phyloP scores from a whole-genome alignment of 192 early-diverging fungal species.

The Umbelopsis isabellina region DNA sequence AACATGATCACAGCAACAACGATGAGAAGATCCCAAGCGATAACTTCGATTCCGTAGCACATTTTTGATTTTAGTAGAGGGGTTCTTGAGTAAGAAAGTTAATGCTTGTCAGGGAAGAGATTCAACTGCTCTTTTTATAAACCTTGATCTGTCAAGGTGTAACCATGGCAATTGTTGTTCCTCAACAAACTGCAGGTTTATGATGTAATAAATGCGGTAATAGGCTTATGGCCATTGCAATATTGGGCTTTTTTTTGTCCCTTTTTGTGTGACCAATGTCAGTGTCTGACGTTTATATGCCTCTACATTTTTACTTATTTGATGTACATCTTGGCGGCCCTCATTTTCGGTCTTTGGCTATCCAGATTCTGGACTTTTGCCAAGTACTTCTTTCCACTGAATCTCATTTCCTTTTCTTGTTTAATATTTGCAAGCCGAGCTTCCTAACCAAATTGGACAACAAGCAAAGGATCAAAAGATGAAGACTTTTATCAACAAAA shows the following conservation, averaged over 20 bases:
- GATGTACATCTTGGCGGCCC: neutral
- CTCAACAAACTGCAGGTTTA: neutral
- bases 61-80: constrained; percentile 18
- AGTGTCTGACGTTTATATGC: constrained; percentile 7
- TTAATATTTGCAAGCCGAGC: too few species aligned
- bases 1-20: constrained; percentile 39
- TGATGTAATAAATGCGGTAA: constrained; percentile 18
- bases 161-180: neutral
- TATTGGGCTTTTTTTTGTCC: too few species aligned
- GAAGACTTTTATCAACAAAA: too few species aligned
- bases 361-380: too few species aligned
- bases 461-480: too few species aligned
- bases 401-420: too few species aligned
- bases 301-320: neutral
- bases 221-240: neutral
- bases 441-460: too few species aligned
- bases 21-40: constrained; percentile 40
- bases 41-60: constrained; percentile 40
- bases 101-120: too few species aligned
- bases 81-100: neutral
- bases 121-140: neutral
- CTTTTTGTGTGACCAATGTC: constrained; percentile 8
- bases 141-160: constrained; percentile 8
- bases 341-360: too few species aligned
- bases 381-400: too few species aligned